Percentiles rank a stretch among this genome's conserved stretches.
phyloP scores from a whole-genome alignment of 176 grass and related monocot genomes.

The Zoysia pacifica region DNA sequence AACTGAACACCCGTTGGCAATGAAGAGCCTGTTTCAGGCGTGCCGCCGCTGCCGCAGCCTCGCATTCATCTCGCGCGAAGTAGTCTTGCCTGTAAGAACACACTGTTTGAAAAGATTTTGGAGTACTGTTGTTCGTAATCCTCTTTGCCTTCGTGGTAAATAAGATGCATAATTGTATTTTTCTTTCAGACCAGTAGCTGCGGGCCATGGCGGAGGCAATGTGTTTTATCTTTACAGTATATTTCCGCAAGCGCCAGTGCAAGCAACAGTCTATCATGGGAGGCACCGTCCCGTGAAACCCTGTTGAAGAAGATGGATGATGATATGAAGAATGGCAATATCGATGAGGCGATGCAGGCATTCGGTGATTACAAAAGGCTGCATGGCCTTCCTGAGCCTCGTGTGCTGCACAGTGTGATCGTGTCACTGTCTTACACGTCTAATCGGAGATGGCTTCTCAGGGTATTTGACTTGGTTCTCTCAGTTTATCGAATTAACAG shows the following conservation, averaged over 20 bases:
- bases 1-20: slow-evolving; percentile 15
- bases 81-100: slow-evolving; percentile 38
- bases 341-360: slow-evolving; percentile 63
- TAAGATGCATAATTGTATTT: slow-evolving; percentile 25
- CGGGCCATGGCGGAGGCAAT: slow-evolving; percentile 19
- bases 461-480: slow-evolving; percentile 69
- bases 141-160: slow-evolving; percentile 12
- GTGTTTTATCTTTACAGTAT: slow-evolving; percentile 13
- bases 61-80: not conserved
- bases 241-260: slow-evolving; percentile 38
- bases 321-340: slow-evolving; percentile 57
- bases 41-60: slow-evolving; percentile 3
- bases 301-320: slow-evolving; percentile 55
- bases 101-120: slow-evolving; percentile 4
- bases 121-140: not conserved
- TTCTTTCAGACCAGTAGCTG: slow-evolving; percentile 49
- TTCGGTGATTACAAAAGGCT: slow-evolving; percentile 67
- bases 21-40: slow-evolving; percentile 38
- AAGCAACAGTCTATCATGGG: slow-evolving; percentile 45
- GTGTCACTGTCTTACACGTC: slow-evolving; percentile 59
- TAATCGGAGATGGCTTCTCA: slow-evolving; percentile 63
- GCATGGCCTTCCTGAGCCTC: slow-evolving; percentile 63
- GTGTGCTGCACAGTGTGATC: slow-evolving; percentile 54
- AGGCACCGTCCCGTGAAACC: slow-evolving; percentile 54
- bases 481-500: slow-evolving; percentile 46